phyloP scores from a whole-genome alignment of 169 alveolate genomes.

The Miamiensis avidus region DNA sequence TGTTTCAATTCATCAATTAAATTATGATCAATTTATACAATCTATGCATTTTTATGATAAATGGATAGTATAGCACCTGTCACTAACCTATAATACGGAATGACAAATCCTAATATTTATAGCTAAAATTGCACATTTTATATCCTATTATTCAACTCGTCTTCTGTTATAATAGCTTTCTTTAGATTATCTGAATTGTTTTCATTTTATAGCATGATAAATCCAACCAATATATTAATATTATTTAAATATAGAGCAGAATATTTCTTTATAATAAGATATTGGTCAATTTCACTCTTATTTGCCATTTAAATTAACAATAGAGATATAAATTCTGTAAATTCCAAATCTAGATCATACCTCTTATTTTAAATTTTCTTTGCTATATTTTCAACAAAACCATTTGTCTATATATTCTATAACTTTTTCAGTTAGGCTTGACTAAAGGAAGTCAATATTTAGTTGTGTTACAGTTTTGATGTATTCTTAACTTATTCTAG shows the following conservation, averaged over 20 bases:
- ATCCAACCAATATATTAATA: too few relatives aligned
- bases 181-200: too few relatives aligned
- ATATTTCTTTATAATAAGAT: neutral
- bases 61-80: neutral
- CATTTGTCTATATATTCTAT: too few relatives aligned
- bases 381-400: too few relatives aligned
- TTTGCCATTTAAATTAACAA: too few relatives aligned
- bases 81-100: neutral
- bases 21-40: neutral
- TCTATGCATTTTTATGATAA: neutral
- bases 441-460: too few relatives aligned
- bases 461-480: neutral
- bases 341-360: too few relatives aligned
- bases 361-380: too few relatives aligned
- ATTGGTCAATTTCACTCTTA: too few relatives aligned
- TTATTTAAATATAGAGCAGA: neutral
- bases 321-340: neutral
- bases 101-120: neutral
- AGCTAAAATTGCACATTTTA: neutral
- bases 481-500: too few relatives aligned
- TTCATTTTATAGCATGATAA: too few relatives aligned
- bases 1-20: neutral
- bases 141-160: neutral
- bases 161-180: neutral
- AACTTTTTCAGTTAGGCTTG: neutral